A percentile compares a stretch with the other conserved stretches of the same genome.
These are phyloP conservation scores for Pythium sukuiense DNA, from an alignment of 352 stramenopile species.

Conservation along the genomic window DNA sequence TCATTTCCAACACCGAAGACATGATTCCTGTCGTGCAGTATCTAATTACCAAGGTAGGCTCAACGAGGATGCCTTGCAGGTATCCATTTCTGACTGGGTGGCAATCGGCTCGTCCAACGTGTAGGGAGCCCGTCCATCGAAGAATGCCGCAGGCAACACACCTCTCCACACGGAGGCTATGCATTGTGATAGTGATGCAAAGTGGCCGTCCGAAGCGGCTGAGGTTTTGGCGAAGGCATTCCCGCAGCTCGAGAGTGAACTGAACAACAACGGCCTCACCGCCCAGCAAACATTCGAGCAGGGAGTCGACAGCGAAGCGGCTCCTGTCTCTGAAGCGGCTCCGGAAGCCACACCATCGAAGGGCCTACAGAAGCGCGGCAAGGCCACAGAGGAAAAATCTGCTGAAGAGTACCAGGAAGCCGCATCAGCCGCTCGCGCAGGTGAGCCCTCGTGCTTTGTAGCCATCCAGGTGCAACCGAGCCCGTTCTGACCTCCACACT, in stretches of 20 bases:
- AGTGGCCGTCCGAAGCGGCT: conserved; percentile 58
- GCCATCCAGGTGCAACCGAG: too few relatives aligned
- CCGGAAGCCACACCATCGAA: conserved; percentile 5
- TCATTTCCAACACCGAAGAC: conserved; percentile 53
- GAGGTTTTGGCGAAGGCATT: conserved; percentile 48
- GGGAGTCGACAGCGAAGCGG: conserved; percentile 57
- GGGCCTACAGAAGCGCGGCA: conserved; percentile 21
- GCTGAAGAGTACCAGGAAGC: conserved; percentile 47
- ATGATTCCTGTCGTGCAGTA: conserved; percentile 51
- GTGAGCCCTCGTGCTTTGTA: conserved; percentile 23
- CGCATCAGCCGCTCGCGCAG: conserved; percentile 49
- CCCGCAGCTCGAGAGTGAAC: conserved; percentile 48
- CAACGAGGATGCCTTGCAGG: too few relatives aligned
- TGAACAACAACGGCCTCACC: conserved; percentile 59
- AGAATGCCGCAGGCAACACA: conserved; percentile 59
- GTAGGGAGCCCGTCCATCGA: conserved; percentile 63
- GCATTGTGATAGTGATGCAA: conserved; percentile 55
- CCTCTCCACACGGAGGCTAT: conserved; percentile 77
- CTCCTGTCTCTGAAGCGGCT: conserved; percentile 25
- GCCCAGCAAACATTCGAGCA: conserved; percentile 66
- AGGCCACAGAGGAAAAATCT: conserved; percentile 9
- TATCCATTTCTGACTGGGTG: not conserved
- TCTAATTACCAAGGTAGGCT: conserved; percentile 57
- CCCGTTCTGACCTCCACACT: too few relatives aligned
- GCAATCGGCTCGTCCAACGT: too few relatives aligned